These are phyloP conservation scores for Streptanthus diversifolius DNA, from an alignment of 345 rosid species.

Conservation along the genomic window DNA sequence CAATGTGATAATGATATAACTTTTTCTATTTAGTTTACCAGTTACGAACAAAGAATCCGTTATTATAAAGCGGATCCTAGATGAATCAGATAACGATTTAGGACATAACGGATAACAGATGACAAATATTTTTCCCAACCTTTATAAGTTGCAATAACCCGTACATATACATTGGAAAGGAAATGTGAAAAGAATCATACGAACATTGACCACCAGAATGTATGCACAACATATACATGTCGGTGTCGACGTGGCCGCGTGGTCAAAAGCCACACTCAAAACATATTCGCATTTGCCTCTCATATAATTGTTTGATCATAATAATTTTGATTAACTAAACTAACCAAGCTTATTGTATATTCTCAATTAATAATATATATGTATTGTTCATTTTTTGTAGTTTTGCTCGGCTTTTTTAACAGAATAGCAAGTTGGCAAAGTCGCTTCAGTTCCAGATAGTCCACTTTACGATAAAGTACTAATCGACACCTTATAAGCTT, in stretches of 20 bases:
- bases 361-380: too few species aligned
- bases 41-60: not conserved
- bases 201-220: slow-evolving; percentile 25
- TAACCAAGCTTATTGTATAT: not conserved
- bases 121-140: not conserved
- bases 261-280: slow-evolving; percentile 7
- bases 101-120: not conserved
- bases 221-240: slow-evolving; percentile 14
- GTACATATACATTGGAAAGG: not conserved
- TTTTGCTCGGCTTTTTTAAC: not conserved
- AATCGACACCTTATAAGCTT: not conserved
- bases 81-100: not conserved
- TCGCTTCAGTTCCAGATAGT: not conserved
- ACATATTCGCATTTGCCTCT: not conserved
- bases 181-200: slow-evolving; percentile 9
- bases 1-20: not conserved
- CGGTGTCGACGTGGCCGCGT: slow-evolving; percentile 8
- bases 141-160: slow-evolving; percentile 2
- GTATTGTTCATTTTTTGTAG: not conserved
- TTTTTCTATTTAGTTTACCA: not conserved
- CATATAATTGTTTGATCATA: not conserved
- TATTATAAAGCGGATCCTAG: not conserved
- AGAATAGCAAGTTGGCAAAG: not conserved
- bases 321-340: not conserved
- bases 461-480: not conserved